phyloP scores from a whole-genome alignment of 225 moss, liverwort and hornwort genomes.

The Ulota crispa region DNA sequence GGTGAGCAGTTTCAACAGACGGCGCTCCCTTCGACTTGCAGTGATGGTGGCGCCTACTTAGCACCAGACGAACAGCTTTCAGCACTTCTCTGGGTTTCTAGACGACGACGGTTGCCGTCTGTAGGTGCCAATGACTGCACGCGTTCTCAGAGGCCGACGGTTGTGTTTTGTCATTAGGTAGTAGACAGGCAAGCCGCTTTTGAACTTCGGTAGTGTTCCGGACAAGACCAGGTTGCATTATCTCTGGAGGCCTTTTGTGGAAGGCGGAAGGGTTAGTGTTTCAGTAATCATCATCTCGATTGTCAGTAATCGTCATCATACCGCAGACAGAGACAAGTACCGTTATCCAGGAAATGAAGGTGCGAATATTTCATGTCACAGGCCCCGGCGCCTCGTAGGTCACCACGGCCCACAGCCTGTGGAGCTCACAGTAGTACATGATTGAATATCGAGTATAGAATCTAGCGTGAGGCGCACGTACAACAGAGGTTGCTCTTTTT shows the following conservation, averaged over 20 bases:
- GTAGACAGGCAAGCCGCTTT: background rate
- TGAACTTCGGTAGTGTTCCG: background rate
- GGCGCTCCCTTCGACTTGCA: background rate
- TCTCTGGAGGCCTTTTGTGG: background rate
- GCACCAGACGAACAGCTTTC: background rate
- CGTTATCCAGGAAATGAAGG: constrained; percentile 41
- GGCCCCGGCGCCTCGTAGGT: constrained; percentile 20
- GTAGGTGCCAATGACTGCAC: constrained; percentile 50
- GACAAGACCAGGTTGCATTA: background rate
- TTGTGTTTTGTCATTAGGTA: constrained; percentile 49
- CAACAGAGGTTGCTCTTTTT: background rate
- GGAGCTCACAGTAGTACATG: constrained; percentile 30
- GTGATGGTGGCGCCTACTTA: constrained; percentile 36
- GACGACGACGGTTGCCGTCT: constrained; percentile 8
- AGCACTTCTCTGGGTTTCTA: background rate
- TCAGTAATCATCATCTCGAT: constrained; percentile 30
- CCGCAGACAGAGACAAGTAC: constrained; percentile 40
- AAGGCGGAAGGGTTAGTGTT: constrained; percentile 24
- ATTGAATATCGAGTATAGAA: constrained; percentile 45
- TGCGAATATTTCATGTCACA: constrained; percentile 28
- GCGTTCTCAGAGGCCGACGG: constrained; percentile 39
- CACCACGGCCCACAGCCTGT: constrained; percentile 27
- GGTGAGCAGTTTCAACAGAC: constrained; percentile 6
- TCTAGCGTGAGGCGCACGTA: constrained; percentile 32
- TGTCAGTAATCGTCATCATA: constrained; percentile 51